phyloP scores from a whole-genome alignment of 2,329 filamentous ascomycete genomes.

The Niveomyces coronatus region DNA sequence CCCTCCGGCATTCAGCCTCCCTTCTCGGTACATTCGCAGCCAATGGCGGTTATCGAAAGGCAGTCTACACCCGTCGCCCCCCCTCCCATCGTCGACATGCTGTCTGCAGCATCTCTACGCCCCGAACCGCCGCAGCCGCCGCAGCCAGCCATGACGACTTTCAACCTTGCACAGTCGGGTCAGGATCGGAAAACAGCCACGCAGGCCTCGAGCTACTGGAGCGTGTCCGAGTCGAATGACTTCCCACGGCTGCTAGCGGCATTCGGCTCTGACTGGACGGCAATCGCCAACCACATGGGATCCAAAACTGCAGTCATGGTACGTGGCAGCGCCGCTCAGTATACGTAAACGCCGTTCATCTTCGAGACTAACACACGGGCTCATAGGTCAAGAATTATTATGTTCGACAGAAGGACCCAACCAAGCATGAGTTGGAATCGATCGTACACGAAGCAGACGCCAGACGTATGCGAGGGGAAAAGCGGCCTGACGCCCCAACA shows the following conservation, averaged over 20 bases:
- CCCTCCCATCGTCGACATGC: slow-evolving; percentile 39
- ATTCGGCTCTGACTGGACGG: slow-evolving; percentile 70
- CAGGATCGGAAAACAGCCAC: slow-evolving; percentile 41
- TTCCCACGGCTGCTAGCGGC: slow-evolving; percentile 62
- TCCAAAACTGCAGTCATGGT: slow-evolving; percentile 85
- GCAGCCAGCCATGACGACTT: slow-evolving; percentile 37
- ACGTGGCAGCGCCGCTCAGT: too few species aligned
- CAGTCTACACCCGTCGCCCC: slow-evolving; percentile 11
- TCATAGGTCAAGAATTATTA: slow-evolving; percentile 49
- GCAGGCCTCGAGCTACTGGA: slow-evolving; percentile 77
- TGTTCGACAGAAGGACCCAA: slow-evolving; percentile 49
- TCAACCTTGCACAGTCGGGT: slow-evolving; percentile 36
- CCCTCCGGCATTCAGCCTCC: slow-evolving; percentile 31
- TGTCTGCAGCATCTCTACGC: slow-evolving; percentile 45
- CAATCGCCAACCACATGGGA: slow-evolving; percentile 68
- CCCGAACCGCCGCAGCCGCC: slow-evolving; percentile 40
- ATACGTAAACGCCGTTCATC: neutral
- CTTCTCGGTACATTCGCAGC: slow-evolving; percentile 25
- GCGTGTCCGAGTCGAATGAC: slow-evolving; percentile 68
- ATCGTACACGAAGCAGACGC: slow-evolving; percentile 51
- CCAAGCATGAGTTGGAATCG: slow-evolving; percentile 47
- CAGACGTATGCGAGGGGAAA: slow-evolving; percentile 45
- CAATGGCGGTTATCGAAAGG: slow-evolving; percentile 15
- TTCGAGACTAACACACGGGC: neutral
- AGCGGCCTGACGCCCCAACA: slow-evolving; percentile 48